Evolutionary conservation across 2,329 filamentous ascomycete genomes (phyloP).

Genomic region (Aspergillus sp.): DNA sequence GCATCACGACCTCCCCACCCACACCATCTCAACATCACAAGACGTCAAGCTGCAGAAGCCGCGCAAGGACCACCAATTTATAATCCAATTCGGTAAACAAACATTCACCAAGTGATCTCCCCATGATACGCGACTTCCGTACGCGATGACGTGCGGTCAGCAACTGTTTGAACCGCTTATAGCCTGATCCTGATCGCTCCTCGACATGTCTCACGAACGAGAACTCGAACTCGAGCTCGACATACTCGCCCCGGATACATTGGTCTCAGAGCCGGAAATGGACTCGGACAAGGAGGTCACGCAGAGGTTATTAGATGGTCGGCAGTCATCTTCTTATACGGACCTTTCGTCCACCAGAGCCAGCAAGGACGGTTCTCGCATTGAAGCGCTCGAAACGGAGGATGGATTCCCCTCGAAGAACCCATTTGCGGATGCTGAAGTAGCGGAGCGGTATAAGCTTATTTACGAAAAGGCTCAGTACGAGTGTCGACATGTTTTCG

Average conservation of each 20-base stretch:
- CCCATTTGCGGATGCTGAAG: slow-evolving; percentile 51
- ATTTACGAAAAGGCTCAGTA: slow-evolving; percentile 56
- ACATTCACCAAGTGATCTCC: neutral
- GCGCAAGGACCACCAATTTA: neutral
- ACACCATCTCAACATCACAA: neutral
- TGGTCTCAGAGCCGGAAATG: neutral
- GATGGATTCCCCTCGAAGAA: slow-evolving; percentile 6
- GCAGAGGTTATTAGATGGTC: slow-evolving; percentile 2
- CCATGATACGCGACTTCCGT: neutral
- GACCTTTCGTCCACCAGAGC: neutral
- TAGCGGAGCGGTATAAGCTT: slow-evolving; percentile 54
- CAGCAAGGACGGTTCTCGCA: neutral
- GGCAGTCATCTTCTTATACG: slow-evolving; percentile 1
- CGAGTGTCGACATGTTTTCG: slow-evolving; percentile 46
- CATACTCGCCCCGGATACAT: neutral
- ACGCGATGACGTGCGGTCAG: neutral
- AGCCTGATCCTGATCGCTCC: neutral
- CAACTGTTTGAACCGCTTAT: neutral
- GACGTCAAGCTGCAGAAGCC: neutral
- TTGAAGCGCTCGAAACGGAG: neutral
- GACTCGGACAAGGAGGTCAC: slow-evolving; percentile 4
- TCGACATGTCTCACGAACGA: neutral
- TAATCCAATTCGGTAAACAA: neutral
- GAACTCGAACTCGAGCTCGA: neutral
- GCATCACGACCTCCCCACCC: neutral